Conservation (phyloP, 768 basidiomycete genomes). For the Tremella yokohamensis region DNA sequence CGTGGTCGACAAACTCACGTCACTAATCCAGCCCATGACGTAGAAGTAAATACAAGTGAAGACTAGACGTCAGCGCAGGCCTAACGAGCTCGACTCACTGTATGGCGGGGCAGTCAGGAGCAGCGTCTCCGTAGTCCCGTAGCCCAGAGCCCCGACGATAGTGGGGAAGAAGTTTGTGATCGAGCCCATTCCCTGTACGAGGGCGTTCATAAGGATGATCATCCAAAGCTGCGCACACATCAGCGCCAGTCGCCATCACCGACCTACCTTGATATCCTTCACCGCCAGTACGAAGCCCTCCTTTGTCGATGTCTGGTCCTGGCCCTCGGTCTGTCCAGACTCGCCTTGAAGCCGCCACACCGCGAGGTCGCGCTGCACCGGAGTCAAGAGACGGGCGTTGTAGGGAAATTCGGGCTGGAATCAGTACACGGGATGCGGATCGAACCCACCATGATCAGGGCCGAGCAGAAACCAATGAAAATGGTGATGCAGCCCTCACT, state of each 20-base stretch:
- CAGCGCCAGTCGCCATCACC: too few relatives aligned
- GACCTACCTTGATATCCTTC: constrained; percentile 19
- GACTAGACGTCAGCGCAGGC: too few relatives aligned
- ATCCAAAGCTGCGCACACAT: too few relatives aligned
- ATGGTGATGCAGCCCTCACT: too few relatives aligned
- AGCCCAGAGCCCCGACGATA: constrained; percentile 27
- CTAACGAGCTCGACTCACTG: too few relatives aligned
- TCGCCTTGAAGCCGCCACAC: constrained; percentile 15
- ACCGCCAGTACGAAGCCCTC: constrained; percentile 19
- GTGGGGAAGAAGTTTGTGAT: constrained; percentile 32
- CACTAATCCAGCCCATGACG: too few relatives aligned
- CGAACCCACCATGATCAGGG: too few relatives aligned
- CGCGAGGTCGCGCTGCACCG: constrained; percentile 20
- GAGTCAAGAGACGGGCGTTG: constrained; percentile 26
- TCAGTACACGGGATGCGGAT: too few relatives aligned
- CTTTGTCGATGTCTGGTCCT: constrained; percentile 7
- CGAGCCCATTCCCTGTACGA: constrained; percentile 17
- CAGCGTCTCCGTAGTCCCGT: constrained; percentile 17
- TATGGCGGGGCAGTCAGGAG: constrained; percentile 32
- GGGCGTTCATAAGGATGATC: constrained; percentile 10
- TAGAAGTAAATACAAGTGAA: too few relatives aligned
- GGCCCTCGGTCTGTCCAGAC: constrained; percentile 12
- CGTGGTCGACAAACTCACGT: too few relatives aligned
- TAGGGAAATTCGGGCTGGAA: constrained; percentile 27
- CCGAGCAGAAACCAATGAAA: too few relatives aligned